These are phyloP conservation scores for Wickerhamiella cacticola DNA, from an alignment of 805 yeast genomes.

Conservation along the genomic window DNA sequence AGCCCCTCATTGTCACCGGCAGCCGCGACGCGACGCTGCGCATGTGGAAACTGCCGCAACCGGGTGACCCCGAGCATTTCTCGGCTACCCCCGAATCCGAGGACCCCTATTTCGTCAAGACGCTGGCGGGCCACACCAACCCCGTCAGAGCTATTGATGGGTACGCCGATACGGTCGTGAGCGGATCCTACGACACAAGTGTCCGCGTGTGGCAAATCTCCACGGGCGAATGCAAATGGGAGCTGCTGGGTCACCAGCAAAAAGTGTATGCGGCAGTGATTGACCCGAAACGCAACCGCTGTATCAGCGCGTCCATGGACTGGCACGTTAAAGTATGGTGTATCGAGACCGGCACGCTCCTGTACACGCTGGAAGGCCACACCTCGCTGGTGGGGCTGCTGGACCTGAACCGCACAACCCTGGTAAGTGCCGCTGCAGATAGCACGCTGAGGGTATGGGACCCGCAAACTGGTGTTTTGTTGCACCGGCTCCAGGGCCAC, in stretches of 20 bases:
- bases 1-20: constrained; percentile 72
- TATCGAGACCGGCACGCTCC: constrained; percentile 56
- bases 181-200: constrained; percentile 84
- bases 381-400: constrained; percentile 79
- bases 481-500: constrained; percentile 65
- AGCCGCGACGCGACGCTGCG: constrained; percentile 76
- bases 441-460: constrained; percentile 88
- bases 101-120: constrained; percentile 56
- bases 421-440: constrained; percentile 95
- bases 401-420: constrained; percentile 57
- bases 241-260: constrained; percentile 73
- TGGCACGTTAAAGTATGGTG: constrained; percentile 85
- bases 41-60: constrained; percentile 65
- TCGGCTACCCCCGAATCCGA: constrained; percentile 18
- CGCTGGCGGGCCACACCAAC: constrained; percentile 62
- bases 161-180: constrained; percentile 65
- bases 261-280: constrained; percentile 80
- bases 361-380: constrained; percentile 72
- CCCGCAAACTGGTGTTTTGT: constrained; percentile 54
- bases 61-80: constrained; percentile 27
- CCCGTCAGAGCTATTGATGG: constrained; percentile 84
- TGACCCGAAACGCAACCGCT: constrained; percentile 61
- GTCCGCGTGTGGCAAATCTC: constrained; percentile 87
- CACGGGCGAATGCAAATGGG: constrained; percentile 58
- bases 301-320: constrained; percentile 88